Conservation (phyloP, 768 basidiomycete genomes). For the Termitomyces sp. region DNA sequence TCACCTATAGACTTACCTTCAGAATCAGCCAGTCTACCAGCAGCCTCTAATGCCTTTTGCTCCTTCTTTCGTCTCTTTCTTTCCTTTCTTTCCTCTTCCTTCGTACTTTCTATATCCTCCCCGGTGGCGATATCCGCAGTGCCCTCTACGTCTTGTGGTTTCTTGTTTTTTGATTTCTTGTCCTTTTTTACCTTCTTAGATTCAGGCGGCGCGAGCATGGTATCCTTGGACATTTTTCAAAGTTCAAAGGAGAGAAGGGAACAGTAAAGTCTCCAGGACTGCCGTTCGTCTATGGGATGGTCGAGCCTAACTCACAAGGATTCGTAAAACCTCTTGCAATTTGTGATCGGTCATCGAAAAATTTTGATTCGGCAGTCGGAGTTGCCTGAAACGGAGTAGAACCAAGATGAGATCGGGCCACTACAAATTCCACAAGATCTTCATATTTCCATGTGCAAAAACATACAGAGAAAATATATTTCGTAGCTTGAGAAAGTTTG, state of each 20-base stretch:
- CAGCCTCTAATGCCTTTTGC: constrained; percentile 10
- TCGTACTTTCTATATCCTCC: constrained; percentile 15
- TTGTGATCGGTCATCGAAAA: constrained; percentile 9
- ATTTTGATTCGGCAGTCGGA: constrained; percentile 11
- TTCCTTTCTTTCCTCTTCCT: constrained; percentile 17
- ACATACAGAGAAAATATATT: no score
- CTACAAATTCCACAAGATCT: background rate
- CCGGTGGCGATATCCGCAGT: constrained; percentile 9
- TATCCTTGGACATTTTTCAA: constrained; percentile 25
- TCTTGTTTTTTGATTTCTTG: constrained; percentile 20
- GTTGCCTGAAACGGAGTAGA: background rate
- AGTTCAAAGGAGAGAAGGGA: background rate
- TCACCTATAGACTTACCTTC: constrained; percentile 17
- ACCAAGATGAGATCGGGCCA: background rate
- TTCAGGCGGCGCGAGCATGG: constrained; percentile 9
- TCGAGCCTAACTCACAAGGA: background rate
- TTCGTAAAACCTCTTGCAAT: background rate
- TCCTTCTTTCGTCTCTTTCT: constrained; percentile 22
- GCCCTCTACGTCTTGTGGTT: background rate
- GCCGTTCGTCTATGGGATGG: background rate
- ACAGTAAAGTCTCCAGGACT: background rate
- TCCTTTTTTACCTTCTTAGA: constrained; percentile 22
- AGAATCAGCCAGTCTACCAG: constrained; percentile 11
- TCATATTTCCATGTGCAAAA: background rate
- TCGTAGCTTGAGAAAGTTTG: background rate